Evolutionary conservation across 768 basidiomycete genomes (phyloP).

Genomic region (Sarcodon sp.): DNA sequence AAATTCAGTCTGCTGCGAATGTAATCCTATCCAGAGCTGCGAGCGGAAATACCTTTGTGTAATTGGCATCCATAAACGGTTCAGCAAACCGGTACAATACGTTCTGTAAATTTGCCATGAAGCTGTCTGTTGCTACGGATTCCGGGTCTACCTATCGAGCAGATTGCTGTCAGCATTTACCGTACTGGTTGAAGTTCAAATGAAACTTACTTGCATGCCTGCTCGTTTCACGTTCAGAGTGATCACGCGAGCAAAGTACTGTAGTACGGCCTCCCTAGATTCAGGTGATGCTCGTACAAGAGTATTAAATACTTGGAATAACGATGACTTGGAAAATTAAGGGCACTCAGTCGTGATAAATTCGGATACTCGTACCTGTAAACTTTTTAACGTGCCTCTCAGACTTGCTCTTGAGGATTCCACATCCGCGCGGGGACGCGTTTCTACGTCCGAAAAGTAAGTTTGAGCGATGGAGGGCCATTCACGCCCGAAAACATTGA

Average conservation of each 20-base stretch:
- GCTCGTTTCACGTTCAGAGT: constrained; percentile 73
- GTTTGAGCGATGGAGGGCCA: constrained; percentile 68
- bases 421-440: constrained; percentile 58
- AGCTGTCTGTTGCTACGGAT: constrained; percentile 83
- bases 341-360: neutral
- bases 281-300: constrained; percentile 76
- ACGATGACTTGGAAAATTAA: constrained; percentile 27
- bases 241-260: constrained; percentile 68
- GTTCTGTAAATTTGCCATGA: constrained; percentile 84
- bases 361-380: constrained; percentile 46
- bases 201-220: constrained; percentile 68
- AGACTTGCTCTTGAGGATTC: constrained; percentile 79
- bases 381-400: constrained; percentile 69
- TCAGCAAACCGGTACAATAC: constrained; percentile 78
- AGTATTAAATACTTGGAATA: constrained; percentile 82
- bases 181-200: neutral
- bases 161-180: neutral
- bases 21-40: neutral
- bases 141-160: constrained; percentile 60
- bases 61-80: constrained; percentile 89
- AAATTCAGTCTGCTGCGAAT: neutral
- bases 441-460: constrained; percentile 83
- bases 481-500: constrained; percentile 82
- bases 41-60: constrained; percentile 51
- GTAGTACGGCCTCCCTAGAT: constrained; percentile 69